These are phyloP conservation scores for Schwanniomyces yamadae DNA, from an alignment of 805 yeast genomes.

Conservation along the genomic window DNA sequence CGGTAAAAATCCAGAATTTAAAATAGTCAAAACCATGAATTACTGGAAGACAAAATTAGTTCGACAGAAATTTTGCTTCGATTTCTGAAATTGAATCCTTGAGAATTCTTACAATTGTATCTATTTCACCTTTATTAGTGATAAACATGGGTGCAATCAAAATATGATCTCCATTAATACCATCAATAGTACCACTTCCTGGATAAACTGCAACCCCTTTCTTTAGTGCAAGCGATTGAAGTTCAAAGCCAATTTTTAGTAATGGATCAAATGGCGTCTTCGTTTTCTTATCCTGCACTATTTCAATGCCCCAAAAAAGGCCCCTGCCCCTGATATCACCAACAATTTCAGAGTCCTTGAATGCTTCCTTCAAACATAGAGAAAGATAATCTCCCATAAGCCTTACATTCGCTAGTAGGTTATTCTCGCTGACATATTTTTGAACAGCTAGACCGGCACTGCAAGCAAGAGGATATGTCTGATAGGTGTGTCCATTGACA, in stretches of 20 bases:
- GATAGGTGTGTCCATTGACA: conserved; percentile 52
- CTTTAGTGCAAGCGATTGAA: conserved; percentile 32
- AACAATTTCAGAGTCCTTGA: conserved; percentile 17
- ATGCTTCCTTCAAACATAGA: too few species aligned
- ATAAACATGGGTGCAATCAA: conserved; percentile 34
- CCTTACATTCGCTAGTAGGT: conserved; percentile 41
- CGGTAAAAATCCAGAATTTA: too few species aligned
- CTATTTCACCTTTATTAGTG: background rate
- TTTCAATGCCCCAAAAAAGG: conserved; percentile 55
- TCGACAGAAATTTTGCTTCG: too few species aligned
- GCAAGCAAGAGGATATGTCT: conserved; percentile 48
- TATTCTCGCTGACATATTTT: conserved; percentile 26
- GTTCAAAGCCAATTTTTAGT: conserved; percentile 34
- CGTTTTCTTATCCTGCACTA: conserved; percentile 50
- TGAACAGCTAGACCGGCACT: conserved; percentile 48
- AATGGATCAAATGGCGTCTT: conserved; percentile 45
- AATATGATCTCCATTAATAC: conserved; percentile 40
- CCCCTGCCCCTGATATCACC: conserved; percentile 65
- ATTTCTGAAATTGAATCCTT: too few species aligned
- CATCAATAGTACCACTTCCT: conserved; percentile 30
- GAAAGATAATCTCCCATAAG: conserved; percentile 45
- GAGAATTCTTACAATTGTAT: too few species aligned
- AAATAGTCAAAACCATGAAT: too few species aligned
- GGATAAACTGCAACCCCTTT: conserved; percentile 49
- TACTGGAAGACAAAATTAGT: too few species aligned